Conservation (phyloP, 176 grass and related monocot species). For the Zea luxurians region DNA sequence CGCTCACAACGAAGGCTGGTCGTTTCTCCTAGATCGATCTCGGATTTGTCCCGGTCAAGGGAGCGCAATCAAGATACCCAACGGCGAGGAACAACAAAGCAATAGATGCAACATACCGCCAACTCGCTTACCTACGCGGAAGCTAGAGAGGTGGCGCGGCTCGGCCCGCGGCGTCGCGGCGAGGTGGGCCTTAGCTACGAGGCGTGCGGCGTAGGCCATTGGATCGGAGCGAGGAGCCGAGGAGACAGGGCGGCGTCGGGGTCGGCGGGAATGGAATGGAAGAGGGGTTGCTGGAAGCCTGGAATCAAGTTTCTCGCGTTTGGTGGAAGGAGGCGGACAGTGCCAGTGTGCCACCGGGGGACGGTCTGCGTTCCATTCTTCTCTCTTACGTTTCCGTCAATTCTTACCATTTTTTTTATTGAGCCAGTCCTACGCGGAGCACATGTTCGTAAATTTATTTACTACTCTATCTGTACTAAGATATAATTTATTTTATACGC, state of each 20-base stretch:
- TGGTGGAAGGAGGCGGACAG: constrained; percentile 3
- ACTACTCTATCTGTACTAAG: too few species aligned
- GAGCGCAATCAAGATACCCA: not conserved
- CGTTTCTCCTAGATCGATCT: not conserved
- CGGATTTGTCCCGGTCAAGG: not conserved
- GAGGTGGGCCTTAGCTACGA: constrained; percentile 27
- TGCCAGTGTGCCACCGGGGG: not conserved
- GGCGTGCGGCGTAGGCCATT: constrained; percentile 25
- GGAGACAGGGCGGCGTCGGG: not conserved
- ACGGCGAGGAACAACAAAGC: not conserved
- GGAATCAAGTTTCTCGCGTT: constrained; percentile 17
- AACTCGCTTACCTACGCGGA: constrained; percentile 22
- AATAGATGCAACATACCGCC: not conserved
- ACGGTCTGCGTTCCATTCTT: not conserved
- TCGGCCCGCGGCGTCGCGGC: not conserved
- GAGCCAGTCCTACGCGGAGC: too few species aligned
- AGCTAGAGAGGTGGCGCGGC: not conserved
- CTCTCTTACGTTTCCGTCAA: not conserved
- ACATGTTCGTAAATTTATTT: too few species aligned
- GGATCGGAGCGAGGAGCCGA: not conserved
- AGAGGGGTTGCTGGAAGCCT: not conserved
- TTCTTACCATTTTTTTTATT: too few species aligned
- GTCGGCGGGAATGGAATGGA: not conserved
- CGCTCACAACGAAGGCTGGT: not conserved
- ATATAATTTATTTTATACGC: too few species aligned